These are phyloP conservation scores for Trypanosoma mega DNA, from an alignment of 208 protist species.

Conservation along the genomic window DNA sequence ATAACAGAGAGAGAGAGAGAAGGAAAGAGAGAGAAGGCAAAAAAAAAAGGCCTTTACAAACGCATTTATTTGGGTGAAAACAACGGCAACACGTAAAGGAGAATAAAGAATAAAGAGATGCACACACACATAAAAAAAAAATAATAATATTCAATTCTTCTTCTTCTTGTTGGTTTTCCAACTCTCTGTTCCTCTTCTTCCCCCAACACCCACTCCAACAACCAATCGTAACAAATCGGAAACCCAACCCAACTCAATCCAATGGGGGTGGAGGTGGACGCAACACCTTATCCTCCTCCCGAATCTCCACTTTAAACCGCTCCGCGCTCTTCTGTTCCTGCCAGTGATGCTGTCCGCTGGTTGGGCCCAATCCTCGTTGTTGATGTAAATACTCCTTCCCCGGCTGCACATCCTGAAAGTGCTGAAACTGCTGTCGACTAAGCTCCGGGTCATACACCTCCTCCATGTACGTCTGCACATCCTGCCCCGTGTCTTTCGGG, in stretches of 20 bases:
- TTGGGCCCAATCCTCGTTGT: conserved; percentile 59
- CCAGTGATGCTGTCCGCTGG: conserved; percentile 72
- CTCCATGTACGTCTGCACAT: conserved; percentile 92
- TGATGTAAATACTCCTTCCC: conserved; percentile 69
- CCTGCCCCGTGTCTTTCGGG: conserved; percentile 87
- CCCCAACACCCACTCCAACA: not conserved
- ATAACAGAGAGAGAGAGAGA: conserved; percentile 1
- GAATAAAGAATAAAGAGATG: not conserved
- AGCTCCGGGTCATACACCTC: conserved; percentile 89
- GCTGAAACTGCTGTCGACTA: conserved; percentile 79
- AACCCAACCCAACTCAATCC: not conserved
- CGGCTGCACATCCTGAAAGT: conserved; percentile 83
- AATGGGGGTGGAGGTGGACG: conserved; percentile 74
- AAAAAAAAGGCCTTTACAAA: conserved; percentile 16
- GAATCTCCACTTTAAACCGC: conserved; percentile 69
- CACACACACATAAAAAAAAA: conserved; percentile 16
- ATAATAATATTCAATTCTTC: not conserved
- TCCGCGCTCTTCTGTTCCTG: conserved; percentile 50
- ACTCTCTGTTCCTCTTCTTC: conserved; percentile 14
- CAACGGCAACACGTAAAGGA: no score
- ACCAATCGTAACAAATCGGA: not conserved
- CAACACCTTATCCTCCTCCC: conserved; percentile 77
- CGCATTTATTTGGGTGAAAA: conserved; percentile 2
- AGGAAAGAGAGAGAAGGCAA: conserved; percentile 20
- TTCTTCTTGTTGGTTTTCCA: no score